These are phyloP conservation scores for Globisporangium takayamanum DNA, from an alignment of 352 stramenopile species.

Conservation along the genomic window DNA sequence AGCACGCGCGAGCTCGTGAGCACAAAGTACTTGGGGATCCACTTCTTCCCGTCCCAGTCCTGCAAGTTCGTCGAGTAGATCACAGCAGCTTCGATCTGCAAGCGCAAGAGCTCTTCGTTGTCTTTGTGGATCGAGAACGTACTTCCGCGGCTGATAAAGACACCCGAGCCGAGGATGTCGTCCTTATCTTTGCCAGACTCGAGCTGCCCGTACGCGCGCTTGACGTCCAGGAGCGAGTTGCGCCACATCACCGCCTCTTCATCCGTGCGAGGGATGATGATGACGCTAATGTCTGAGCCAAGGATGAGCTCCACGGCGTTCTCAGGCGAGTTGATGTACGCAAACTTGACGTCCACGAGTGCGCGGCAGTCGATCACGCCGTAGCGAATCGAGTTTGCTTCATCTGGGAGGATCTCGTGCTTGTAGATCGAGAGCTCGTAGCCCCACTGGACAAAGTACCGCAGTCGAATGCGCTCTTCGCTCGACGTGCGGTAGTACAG, in stretches of 20 bases:
- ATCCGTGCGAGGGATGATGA: slow-evolving; percentile 78
- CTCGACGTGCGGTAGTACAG: slow-evolving; percentile 81
- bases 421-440: slow-evolving; percentile 89
- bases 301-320: slow-evolving; percentile 83
- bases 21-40: slow-evolving; percentile 88
- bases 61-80: slow-evolving; percentile 83
- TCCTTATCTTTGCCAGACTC: slow-evolving; percentile 73
- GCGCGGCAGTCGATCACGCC: slow-evolving; percentile 82
- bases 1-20: slow-evolving; percentile 76
- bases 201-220: slow-evolving; percentile 68
- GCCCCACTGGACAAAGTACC: slow-evolving; percentile 86
- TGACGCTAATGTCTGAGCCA: slow-evolving; percentile 65
- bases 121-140: slow-evolving; percentile 82
- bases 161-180: slow-evolving; percentile 60
- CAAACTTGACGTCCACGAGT: slow-evolving; percentile 76
- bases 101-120: slow-evolving; percentile 77
- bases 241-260: slow-evolving; percentile 84
- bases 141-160: slow-evolving; percentile 82
- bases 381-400: slow-evolving; percentile 75
- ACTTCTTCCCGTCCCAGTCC: slow-evolving; percentile 82
- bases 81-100: slow-evolving; percentile 76
- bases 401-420: slow-evolving; percentile 76
- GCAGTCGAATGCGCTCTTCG: slow-evolving; percentile 73
- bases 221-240: slow-evolving; percentile 73
- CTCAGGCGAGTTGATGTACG: slow-evolving; percentile 79